Evolutionary conservation across 306 rosid genomes (phyloP), one percentile per base, ranked within the genome.

Genomic region (Quercus agrifolia): DNA sequence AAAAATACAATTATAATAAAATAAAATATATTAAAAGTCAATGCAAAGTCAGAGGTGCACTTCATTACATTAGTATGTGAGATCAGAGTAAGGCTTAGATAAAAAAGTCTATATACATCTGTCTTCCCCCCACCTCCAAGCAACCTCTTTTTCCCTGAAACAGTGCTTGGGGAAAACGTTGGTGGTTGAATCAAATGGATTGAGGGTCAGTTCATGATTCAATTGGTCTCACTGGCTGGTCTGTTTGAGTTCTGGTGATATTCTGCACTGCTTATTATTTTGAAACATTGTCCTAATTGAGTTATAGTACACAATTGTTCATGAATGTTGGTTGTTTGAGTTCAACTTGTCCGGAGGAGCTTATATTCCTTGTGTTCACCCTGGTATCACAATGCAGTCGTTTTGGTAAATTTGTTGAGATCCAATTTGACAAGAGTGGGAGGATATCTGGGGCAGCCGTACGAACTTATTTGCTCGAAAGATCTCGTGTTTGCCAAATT

Each of bases 361-460:
- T 30, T 80, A 75, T 83, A 69, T 74, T 55, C 38, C 66, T 73
- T 33, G 67, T 78, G 71, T 82, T 71, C 30, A 44, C 77, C 84
- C 81, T 71, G 51, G 61, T 89, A 78, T 70, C 81, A 84, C 74
- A 31, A 74, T 93, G 92, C 97, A 96, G 99, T 96, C 99, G 99
- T 73, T 96, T 96, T 87, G 99, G 99, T 78, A 96, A 96, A 88
- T 96, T 96, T 77, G 99, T 96, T 77, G 99, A 96, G 90, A 91
- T 96, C 86, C 99, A 96, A 89, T 96, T 96, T 59, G 99, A 96
- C 89, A 93, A 93, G 90, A 96, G 85, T 82, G 99, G 99, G 77
- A 93, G 98, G 86, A 96, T 96, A 76, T 96, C 99, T 58, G 99
- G 99, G 76, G 99, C 99, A 38, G 99, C 99, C 61, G 82, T 96